phyloP scores from a whole-genome alignment of 2,329 filamentous ascomycete species.

The Talaromyces sp. region DNA sequence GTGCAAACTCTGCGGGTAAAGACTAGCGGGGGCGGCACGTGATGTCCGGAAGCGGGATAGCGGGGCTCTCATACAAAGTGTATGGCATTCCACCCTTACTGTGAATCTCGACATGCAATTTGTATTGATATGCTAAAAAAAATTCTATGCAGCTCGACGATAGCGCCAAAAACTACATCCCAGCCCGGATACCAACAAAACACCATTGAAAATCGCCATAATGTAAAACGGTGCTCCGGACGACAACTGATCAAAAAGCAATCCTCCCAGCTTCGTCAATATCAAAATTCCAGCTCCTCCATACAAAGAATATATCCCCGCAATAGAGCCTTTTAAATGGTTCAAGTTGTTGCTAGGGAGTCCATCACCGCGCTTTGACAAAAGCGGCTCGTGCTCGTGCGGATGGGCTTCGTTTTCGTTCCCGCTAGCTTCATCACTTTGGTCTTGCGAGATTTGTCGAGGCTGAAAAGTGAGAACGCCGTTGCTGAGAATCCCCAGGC shows the following conservation, averaged over 20 bases:
- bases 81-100: no score
- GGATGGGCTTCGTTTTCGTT: not conserved
- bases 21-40: not conserved
- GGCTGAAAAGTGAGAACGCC: constrained; percentile 57
- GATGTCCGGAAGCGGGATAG: not conserved
- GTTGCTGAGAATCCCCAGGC: constrained; percentile 76
- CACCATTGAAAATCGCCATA: constrained; percentile 80
- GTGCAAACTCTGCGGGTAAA: constrained; percentile 26
- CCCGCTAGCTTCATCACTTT: not conserved
- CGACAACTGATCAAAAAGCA: constrained; percentile 71
- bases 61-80: no score
- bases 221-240: constrained; percentile 84
- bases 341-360: constrained; percentile 31
- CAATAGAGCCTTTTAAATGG: constrained; percentile 86
- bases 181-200: constrained; percentile 50
- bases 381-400: constrained; percentile 25
- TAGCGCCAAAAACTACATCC: constrained; percentile 18
- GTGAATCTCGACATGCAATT: no score
- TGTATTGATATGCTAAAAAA: no score
- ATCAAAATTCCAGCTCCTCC: constrained; percentile 86
- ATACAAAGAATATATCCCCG: constrained; percentile 86
- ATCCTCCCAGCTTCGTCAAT: constrained; percentile 84
- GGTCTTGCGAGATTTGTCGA: not conserved
- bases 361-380: constrained; percentile 15
- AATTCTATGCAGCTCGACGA: not conserved